Percentiles rank a stretch among this genome's conserved stretches.
phyloP scores from a whole-genome alignment of 305 asterid species.

The Salvia sclarea region DNA sequence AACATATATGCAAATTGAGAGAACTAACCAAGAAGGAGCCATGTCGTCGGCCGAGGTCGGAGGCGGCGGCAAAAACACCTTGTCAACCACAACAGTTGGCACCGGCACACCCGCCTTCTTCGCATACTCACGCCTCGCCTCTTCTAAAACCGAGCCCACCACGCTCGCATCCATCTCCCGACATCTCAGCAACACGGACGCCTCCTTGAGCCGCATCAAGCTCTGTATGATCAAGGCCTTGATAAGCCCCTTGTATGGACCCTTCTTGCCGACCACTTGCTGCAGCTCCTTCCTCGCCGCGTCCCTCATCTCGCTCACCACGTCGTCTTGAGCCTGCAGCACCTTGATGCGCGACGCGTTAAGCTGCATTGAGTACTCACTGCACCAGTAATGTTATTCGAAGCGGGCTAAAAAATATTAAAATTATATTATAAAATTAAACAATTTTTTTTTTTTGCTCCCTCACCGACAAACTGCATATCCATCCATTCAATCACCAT shows the following conservation, averaged over 20 bases:
- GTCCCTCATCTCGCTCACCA: constrained; percentile 45
- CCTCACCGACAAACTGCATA: too few species aligned
- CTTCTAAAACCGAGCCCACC: constrained; percentile 44
- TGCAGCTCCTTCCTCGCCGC: constrained; percentile 42
- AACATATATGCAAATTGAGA: too few species aligned
- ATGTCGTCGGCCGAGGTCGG: constrained; percentile 29
- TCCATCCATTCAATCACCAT: not conserved
- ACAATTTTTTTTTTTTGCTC: too few species aligned
- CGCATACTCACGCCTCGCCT: constrained; percentile 41
- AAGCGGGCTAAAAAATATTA: too few species aligned
- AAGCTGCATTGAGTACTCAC: constrained; percentile 53
- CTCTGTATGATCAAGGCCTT: constrained; percentile 43
- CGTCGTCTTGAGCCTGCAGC: constrained; percentile 55
- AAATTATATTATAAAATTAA: too few species aligned
- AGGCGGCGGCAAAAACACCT: constrained; percentile 48
- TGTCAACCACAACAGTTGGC: constrained; percentile 39
- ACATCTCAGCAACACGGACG: constrained; percentile 44
- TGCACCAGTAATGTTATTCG: too few species aligned
- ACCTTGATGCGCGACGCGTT: constrained; percentile 53
- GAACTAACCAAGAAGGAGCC: constrained; percentile 39
- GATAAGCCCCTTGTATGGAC: constrained; percentile 38
- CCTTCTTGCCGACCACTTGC: constrained; percentile 32
- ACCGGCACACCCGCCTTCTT: constrained; percentile 33
- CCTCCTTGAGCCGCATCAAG: constrained; percentile 40
- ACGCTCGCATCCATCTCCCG: constrained; percentile 43